Evolutionary conservation across 306 rosid species (phyloP).

Genomic region (Cucumis melo): DNA sequence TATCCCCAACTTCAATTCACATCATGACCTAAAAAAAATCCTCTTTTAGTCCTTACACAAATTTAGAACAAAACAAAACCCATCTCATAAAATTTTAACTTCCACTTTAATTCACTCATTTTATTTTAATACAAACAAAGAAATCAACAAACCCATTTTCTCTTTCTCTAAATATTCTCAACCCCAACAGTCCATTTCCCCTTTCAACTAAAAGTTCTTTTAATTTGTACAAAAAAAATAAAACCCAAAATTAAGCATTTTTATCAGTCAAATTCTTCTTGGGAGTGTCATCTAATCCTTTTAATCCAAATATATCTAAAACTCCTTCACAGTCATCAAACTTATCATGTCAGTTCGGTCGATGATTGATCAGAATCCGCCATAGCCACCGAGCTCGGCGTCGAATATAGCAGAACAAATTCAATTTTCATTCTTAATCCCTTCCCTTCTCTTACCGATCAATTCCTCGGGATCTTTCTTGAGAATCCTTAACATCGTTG

Average conservation of each 20-base stretch:
- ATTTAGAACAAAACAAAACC: background rate
- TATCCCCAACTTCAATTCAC: background rate
- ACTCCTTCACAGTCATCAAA: no score
- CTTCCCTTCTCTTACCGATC: background rate
- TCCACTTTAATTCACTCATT: background rate
- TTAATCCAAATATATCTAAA: no score
- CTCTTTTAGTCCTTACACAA: background rate
- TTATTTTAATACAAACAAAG: background rate
- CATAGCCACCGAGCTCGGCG: background rate
- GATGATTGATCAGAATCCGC: background rate
- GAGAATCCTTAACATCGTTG: background rate
- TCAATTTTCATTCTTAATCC: background rate
- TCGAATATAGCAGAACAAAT: background rate
- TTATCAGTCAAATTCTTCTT: background rate
- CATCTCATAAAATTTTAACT: background rate
- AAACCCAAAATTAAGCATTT: background rate
- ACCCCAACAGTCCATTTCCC: background rate
- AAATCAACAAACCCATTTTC: background rate
- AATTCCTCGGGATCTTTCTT: background rate
- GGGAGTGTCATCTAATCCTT: no score
- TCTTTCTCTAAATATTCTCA: background rate
- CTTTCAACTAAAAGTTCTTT: background rate
- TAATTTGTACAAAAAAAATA: background rate
- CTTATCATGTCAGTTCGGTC: no score
- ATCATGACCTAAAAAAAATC: background rate